These are phyloP conservation scores for Ramicandelaber brevisporus DNA, from an alignment of 192 early-diverging fungal species.

Conservation along the genomic window DNA sequence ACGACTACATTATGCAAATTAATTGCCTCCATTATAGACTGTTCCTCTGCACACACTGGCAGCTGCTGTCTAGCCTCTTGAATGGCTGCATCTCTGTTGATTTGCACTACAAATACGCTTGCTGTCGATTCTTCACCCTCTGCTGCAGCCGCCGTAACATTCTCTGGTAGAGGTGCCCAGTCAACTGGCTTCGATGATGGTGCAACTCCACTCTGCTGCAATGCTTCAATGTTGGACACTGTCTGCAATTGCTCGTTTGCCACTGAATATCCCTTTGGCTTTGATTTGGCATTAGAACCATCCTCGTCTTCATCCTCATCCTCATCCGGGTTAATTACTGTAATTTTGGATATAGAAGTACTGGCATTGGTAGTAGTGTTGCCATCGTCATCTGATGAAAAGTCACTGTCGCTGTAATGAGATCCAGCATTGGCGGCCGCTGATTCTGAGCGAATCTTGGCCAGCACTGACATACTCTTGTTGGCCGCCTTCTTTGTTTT, in stretches of 20 bases:
- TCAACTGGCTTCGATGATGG: background rate
- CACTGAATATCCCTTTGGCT: slow-evolving; percentile 7
- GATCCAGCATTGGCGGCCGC: no score
- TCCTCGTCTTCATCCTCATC: slow-evolving; percentile 2
- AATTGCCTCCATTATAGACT: slow-evolving; percentile 95
- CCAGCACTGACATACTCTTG: no score
- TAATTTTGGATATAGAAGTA: background rate
- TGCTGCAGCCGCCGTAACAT: background rate
- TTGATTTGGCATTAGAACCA: slow-evolving; percentile 19
- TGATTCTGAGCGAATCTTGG: no score
- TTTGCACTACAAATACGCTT: slow-evolving; percentile 41
- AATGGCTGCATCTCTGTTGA: slow-evolving; percentile 47
- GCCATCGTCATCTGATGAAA: slow-evolving; percentile 1
- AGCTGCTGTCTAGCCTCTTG: slow-evolving; percentile 51
- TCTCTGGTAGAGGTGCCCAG: background rate
- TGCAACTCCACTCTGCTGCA: background rate
- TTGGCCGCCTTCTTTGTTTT: no score
- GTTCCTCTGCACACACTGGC: slow-evolving; percentile 85
- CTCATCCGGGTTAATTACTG: slow-evolving; percentile 1
- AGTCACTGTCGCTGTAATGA: no score
- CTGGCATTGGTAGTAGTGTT: background rate
- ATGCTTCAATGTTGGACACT: slow-evolving; percentile 4
- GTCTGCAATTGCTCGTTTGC: slow-evolving; percentile 13
- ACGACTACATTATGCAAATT: slow-evolving; percentile 61
- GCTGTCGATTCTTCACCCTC: no score